A percentile compares a stretch with the other conserved stretches of the same genome.
Evolutionary conservation across 2,329 filamentous ascomycete genomes (phyloP).

Genomic region (Beauveria medogensis): DNA sequence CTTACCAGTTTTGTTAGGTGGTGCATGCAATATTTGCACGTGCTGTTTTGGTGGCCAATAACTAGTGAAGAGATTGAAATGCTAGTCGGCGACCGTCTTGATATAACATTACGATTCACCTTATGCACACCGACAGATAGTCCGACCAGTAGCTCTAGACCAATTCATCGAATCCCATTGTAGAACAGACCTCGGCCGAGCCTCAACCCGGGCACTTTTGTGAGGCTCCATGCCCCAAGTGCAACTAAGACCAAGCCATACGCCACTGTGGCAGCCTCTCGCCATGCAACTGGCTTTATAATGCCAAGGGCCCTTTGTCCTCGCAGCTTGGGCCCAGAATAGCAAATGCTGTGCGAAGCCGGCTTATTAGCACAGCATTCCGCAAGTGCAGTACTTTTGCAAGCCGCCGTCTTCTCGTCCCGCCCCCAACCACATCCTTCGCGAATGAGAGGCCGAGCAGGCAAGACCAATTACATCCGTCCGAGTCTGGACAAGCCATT

Average conservation of each 20-base stretch:
- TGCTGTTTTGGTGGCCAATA: background rate
- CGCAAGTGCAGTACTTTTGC: constrained; percentile 3
- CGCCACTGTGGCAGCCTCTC: background rate
- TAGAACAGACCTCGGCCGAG: background rate
- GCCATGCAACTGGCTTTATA: background rate
- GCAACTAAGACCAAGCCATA: background rate
- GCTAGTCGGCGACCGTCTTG: background rate
- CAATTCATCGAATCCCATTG: background rate
- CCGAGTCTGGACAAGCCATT: background rate
- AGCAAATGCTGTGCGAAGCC: background rate
- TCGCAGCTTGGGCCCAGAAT: background rate
- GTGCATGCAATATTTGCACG: background rate
- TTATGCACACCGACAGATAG: constrained; percentile 2
- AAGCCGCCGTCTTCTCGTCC: background rate
- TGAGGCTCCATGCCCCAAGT: background rate
- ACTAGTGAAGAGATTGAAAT: background rate
- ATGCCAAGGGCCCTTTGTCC: constrained; percentile 6
- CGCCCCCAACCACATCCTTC: constrained; percentile 2
- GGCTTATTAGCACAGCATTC: background rate
- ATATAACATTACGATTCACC: background rate
- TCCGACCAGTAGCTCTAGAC: background rate
- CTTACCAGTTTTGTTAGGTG: constrained; percentile 7
- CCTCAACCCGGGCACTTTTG: constrained; percentile 4
- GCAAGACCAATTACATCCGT: background rate
- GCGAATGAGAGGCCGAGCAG: background rate